phyloP scores from a whole-genome alignment of 2,329 filamentous ascomycete genomes.

The Seiridium cupressi region DNA sequence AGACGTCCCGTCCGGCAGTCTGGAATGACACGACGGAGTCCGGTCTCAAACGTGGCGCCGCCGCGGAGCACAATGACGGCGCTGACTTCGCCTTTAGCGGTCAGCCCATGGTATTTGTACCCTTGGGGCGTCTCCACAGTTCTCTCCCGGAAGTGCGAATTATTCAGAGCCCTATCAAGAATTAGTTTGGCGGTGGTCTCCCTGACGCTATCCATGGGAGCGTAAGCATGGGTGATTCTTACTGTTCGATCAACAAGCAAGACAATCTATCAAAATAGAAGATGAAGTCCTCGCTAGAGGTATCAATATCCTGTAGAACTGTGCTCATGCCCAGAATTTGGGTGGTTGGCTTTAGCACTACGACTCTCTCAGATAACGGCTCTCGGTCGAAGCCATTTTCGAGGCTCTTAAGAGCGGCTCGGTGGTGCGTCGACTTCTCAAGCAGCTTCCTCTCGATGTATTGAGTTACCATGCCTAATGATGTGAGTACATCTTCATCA shows the following conservation, averaged over 20 bases:
- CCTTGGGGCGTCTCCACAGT: conserved; percentile 71
- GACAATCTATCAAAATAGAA: conserved; percentile 95
- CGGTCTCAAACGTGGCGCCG: conserved; percentile 84
- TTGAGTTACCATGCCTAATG: conserved; percentile 81
- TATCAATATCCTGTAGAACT: conserved; percentile 78
- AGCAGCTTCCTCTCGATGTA: conserved; percentile 86
- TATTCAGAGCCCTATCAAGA: conserved; percentile 67
- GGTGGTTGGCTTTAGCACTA: conserved; percentile 71
- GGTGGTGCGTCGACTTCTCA: conserved; percentile 82
- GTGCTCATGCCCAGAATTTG: conserved; percentile 89
- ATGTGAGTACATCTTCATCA: conserved; percentile 7
- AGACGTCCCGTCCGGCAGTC: conserved; percentile 88
- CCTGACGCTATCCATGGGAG: not conserved
- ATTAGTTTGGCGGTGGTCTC: not conserved
- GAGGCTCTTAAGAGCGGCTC: conserved; percentile 73
- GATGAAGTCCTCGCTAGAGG: conserved; percentile 84
- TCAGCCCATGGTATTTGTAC: conserved; percentile 68
- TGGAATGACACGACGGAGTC: conserved; percentile 84
- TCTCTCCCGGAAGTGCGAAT: conserved; percentile 64
- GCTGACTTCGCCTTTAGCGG: conserved; percentile 70
- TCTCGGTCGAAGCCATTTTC: conserved; percentile 70
- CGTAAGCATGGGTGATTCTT: conserved; percentile 22
- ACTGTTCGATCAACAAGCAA: conserved; percentile 80
- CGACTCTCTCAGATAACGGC: conserved; percentile 72
- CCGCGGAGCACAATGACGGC: conserved; percentile 88